Evolutionary conservation across 2,329 filamentous ascomycete genomes (phyloP).

Genomic region (Boeremia lycopersici): DNA sequence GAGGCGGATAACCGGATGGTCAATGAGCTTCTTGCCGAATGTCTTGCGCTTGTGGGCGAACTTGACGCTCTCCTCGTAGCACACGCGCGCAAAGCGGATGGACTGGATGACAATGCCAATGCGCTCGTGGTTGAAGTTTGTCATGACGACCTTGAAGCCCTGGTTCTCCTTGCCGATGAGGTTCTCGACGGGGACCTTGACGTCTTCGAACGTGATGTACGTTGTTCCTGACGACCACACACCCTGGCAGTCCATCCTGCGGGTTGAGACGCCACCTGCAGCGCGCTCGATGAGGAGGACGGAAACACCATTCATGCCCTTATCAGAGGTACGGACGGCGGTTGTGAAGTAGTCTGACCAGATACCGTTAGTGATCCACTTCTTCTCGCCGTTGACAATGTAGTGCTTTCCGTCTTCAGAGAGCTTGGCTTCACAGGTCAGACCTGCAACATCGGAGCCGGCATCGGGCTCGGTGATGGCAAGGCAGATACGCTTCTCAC

Average conservation of each 20-base stretch:
- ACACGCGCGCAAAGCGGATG: constrained; percentile 92
- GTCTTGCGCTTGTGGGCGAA: constrained; percentile 97
- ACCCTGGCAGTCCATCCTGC: constrained; percentile 92
- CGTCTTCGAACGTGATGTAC: constrained; percentile 97
- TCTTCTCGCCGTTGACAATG: constrained; percentile 99
- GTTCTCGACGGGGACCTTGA: constrained; percentile 99
- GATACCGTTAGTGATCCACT: constrained; percentile 99
- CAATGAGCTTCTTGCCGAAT: constrained; percentile 94
- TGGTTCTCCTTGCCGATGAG: constrained; percentile 97
- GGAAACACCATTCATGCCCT: constrained; percentile 91
- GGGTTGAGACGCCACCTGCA: constrained; percentile 83
- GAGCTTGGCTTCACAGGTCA: constrained; percentile 94
- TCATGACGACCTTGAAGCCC: constrained; percentile 99
- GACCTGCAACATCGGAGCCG: constrained; percentile 91
- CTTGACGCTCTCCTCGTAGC: constrained; percentile 94
- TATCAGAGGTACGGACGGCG: constrained; percentile 85
- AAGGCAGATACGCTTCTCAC: constrained; percentile 96
- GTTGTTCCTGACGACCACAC: constrained; percentile 95
- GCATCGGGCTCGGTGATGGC: constrained; percentile 94
- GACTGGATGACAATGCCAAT: constrained; percentile 99
- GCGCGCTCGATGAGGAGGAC: constrained; percentile 90
- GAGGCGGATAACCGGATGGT: constrained; percentile 95
- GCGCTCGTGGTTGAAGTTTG: constrained; percentile 99
- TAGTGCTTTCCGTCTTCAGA: constrained; percentile 97
- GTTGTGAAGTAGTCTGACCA: constrained; percentile 98